Evolutionary conservation across 2,329 filamentous ascomycete species (phyloP), one percentile per base, ranked within the genome.

Genomic region (Stromatinia cepivora): DNA sequence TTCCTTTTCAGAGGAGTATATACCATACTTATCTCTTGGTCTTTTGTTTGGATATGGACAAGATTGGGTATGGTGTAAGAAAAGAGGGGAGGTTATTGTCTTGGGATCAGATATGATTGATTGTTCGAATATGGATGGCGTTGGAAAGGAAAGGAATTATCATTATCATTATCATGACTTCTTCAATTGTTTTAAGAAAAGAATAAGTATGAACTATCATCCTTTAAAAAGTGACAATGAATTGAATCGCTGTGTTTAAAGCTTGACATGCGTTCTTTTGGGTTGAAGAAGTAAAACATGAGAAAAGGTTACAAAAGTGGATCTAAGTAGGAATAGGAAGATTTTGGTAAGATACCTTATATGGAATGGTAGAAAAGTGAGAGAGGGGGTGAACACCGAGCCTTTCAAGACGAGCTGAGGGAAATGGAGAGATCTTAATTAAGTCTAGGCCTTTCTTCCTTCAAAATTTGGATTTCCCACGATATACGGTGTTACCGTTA

Each of bases 1-100:
- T 13, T 52, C 46, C 59, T 63, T 63, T 50, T 52, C 2, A 52
- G 46, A 50, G 59, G 59, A 63, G 31, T 50, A 39, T 63, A 50
- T 50, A 28, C 31, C 59, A 39, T 50, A 36, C 46, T 52, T 39
- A 63, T 39, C 59, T 63, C 45, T 39, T 52, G 59, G 45, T 20
- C 59, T 52, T 50, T 39, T 63, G 46, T 50, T 39, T 25, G 45
- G 13, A 36, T 34, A 28, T 39, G 31, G 59, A 52, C 59, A 36
- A 52, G 46, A 63, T 52, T 63, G 6, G 31, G 13, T 22, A 63
- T 39, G 59, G 59, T 63, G 46, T 25, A 39, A 39, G 36, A 4
- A 39, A 31, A 52, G 15, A 13, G 22, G 59, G 59, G 45, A 20
- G 59, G 31, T 11, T 22, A 8, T 39, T 50, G 59, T 34, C 28